A percentile compares a stretch with the other conserved stretches of the same genome.
These are phyloP conservation scores for Aspergillus baeticus DNA, from an alignment of 495 filamentous ascomycete species.

Conservation along the genomic window DNA sequence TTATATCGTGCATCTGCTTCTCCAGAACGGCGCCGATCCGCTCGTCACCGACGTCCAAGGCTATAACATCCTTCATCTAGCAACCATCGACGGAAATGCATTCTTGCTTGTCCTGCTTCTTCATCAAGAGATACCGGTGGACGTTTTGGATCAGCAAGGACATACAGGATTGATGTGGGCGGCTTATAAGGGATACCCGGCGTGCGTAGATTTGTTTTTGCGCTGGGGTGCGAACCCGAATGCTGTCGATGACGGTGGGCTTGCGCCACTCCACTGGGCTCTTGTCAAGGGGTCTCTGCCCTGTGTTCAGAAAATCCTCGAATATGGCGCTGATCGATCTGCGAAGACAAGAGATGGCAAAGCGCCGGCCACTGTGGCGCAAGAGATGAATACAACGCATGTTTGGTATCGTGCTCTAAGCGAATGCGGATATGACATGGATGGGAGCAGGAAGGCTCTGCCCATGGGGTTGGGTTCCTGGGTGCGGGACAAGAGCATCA, in stretches of 20 bases:
- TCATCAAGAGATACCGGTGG: conserved; percentile 91
- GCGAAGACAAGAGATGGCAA: conserved; percentile 84
- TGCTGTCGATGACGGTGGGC: conserved; percentile 83
- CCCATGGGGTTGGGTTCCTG: conserved; percentile 48
- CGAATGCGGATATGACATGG: conserved; percentile 79
- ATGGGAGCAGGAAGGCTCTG: conserved; percentile 66
- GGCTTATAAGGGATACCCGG: conserved; percentile 91
- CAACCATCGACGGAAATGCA: conserved; percentile 96
- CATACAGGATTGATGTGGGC: conserved; percentile 98
- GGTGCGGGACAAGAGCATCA: conserved; percentile 72
- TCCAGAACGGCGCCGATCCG: conserved; percentile 86
- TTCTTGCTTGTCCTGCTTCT: conserved; percentile 82
- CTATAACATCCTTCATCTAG: conserved; percentile 94
- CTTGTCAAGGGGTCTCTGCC: conserved; percentile 84
- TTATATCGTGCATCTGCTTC: conserved; percentile 77
- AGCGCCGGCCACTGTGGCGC: conserved; percentile 76
- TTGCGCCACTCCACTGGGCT: conserved; percentile 95
- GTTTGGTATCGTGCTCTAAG: conserved; percentile 82
- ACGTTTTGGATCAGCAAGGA: conserved; percentile 80
- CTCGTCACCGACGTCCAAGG: conserved; percentile 87
- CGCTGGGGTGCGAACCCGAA: conserved; percentile 95
- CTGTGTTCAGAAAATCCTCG: conserved; percentile 87
- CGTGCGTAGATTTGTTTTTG: conserved; percentile 87
- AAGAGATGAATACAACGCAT: conserved; percentile 81
- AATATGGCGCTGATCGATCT: conserved; percentile 92